These are phyloP conservation scores for Stagonosporopsis tanaceti DNA, from an alignment of 2,329 filamentous ascomycete genomes.

Conservation along the genomic window DNA sequence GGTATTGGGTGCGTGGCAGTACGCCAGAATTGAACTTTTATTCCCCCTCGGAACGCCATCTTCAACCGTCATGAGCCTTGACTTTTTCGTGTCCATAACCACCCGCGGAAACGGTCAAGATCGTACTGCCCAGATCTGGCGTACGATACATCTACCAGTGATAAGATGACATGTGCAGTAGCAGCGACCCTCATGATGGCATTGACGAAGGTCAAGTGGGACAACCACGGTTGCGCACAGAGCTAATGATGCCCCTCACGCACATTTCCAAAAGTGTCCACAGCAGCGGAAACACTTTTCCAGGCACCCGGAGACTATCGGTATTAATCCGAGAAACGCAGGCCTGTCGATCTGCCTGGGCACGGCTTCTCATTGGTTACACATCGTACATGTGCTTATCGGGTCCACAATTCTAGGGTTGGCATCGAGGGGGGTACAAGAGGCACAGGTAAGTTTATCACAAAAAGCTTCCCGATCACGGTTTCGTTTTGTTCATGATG, in stretches of 20 bases:
- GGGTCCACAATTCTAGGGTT: conserved; percentile 2
- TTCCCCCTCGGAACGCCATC: not conserved
- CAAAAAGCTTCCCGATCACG: not conserved
- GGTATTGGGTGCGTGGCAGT: conserved; percentile 6
- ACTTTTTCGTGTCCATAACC: no score
- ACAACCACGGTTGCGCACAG: not conserved
- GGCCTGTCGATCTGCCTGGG: conserved; percentile 11
- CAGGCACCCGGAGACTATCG: not conserved
- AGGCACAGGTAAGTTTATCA: not conserved
- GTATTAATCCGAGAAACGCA: not conserved
- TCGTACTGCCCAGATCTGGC: not conserved
- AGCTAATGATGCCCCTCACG: not conserved
- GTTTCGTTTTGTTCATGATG: not conserved
- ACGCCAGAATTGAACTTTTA: conserved; percentile 10
- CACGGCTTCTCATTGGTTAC: conserved; percentile 5
- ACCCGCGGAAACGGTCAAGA: not conserved
- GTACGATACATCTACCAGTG: no score
- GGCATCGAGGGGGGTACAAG: not conserved
- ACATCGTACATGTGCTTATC: conserved; percentile 7
- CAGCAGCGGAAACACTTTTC: not conserved
- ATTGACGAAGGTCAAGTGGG: not conserved
- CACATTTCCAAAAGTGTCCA: not conserved
- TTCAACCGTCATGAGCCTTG: no score
- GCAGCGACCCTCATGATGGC: no score
- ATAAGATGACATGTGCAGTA: not conserved